phyloP scores from a whole-genome alignment of 2,329 filamentous ascomycete genomes.

The Amesomyces nigricolor region DNA sequence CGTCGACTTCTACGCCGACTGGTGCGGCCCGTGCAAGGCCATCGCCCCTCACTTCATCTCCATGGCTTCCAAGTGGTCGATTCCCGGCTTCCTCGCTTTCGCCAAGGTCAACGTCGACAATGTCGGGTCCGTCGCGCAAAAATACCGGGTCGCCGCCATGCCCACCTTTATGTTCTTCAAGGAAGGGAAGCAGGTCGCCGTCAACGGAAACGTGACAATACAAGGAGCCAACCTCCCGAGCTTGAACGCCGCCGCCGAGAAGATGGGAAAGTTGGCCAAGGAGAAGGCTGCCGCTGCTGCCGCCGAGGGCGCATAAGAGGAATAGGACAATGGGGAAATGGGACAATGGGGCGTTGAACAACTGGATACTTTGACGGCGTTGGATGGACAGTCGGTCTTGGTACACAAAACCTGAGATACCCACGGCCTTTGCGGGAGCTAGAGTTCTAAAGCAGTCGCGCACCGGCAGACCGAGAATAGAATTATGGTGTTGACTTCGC shows the following conservation, averaged over 20 bases:
- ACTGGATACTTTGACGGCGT: too few relatives aligned
- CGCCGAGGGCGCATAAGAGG: slow-evolving; percentile 5
- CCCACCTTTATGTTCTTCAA: slow-evolving; percentile 58
- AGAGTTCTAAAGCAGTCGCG: background rate
- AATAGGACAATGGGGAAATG: background rate
- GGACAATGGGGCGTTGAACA: background rate
- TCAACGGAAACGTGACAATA: slow-evolving; percentile 35
- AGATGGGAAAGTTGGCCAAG: slow-evolving; percentile 34
- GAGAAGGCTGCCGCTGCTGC: slow-evolving; percentile 28
- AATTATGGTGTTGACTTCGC: background rate
- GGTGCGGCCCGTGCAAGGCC: slow-evolving; percentile 57
- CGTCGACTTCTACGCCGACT: slow-evolving; percentile 54
- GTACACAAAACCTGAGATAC: background rate
- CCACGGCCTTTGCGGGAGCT: background rate
- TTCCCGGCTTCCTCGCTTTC: slow-evolving; percentile 44
- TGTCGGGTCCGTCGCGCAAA: slow-evolving; percentile 43
- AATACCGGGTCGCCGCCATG: slow-evolving; percentile 50
- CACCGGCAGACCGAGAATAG: background rate
- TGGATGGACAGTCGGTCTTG: background rate
- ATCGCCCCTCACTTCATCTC: slow-evolving; percentile 51
- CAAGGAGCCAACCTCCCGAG: slow-evolving; percentile 33
- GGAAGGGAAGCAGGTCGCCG: slow-evolving; percentile 42
- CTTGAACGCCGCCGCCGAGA: slow-evolving; percentile 33
- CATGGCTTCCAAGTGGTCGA: slow-evolving; percentile 38
- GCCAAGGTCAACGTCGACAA: slow-evolving; percentile 56